phyloP scores from a whole-genome alignment of 805 yeast genomes.

The Suhomyces sp. region DNA sequence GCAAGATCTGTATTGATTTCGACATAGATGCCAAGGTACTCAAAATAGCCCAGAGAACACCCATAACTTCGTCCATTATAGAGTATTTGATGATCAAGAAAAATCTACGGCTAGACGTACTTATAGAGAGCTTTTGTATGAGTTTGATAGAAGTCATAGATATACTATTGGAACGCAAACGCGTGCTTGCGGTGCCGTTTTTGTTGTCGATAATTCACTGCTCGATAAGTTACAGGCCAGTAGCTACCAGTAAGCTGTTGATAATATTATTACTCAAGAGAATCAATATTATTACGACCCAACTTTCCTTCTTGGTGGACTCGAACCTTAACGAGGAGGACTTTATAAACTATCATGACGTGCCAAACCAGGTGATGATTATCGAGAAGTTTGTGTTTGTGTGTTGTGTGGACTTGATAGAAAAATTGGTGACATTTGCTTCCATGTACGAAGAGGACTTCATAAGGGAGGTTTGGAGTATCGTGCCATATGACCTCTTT shows the following conservation, averaged over 20 bases:
- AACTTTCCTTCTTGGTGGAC: slow-evolving; percentile 26
- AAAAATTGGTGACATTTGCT: slow-evolving; percentile 35
- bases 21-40: slow-evolving; percentile 17
- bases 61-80: slow-evolving; percentile 40
- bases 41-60: slow-evolving; percentile 23
- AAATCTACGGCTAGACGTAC: slow-evolving; percentile 47
- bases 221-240: slow-evolving; percentile 56
- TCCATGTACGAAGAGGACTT: slow-evolving; percentile 22
- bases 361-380: slow-evolving; percentile 28
- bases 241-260: slow-evolving; percentile 48
- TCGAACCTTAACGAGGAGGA: slow-evolving; percentile 25
- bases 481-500: slow-evolving; percentile 30
- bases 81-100: slow-evolving; percentile 44
- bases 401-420: slow-evolving; percentile 56
- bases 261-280: slow-evolving; percentile 15
- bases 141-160: slow-evolving; percentile 25
- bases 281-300: slow-evolving; percentile 16
- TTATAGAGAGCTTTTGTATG: slow-evolving; percentile 40
- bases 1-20: slow-evolving; percentile 28
- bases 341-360: slow-evolving; percentile 25
- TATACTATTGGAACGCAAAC: slow-evolving; percentile 22
- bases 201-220: slow-evolving; percentile 56
- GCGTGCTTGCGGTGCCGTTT: slow-evolving; percentile 53
- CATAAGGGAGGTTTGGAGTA: slow-evolving; percentile 19
- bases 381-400: slow-evolving; percentile 51